phyloP scores from a whole-genome alignment of 768 basidiomycete species.

The Rhodotorula paludigena region DNA sequence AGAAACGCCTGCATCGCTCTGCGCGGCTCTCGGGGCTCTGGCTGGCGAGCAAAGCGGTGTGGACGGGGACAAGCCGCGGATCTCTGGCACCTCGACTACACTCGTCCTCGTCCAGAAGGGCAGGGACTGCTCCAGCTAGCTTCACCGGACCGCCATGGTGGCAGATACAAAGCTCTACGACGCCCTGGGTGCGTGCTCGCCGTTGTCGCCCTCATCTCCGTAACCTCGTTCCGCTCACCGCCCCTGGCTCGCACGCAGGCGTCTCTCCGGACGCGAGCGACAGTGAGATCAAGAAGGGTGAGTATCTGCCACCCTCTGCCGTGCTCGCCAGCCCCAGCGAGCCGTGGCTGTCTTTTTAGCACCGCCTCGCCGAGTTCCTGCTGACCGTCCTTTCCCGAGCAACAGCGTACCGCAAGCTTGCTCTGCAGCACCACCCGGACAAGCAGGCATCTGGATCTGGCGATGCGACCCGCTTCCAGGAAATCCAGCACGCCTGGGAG shows the following conservation, averaged over 20 bases:
- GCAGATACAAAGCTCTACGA: slow-evolving; percentile 63
- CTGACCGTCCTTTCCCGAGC: slow-evolving; percentile 31
- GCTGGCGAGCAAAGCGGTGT: too few relatives aligned
- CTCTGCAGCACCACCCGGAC: slow-evolving; percentile 74
- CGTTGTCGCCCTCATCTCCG: neutral
- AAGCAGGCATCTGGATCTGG: slow-evolving; percentile 1
- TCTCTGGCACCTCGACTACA: too few relatives aligned
- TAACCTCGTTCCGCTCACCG: neutral
- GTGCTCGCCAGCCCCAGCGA: neutral
- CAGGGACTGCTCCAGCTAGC: neutral
- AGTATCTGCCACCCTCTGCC: too few relatives aligned
- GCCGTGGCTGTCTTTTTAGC: too few relatives aligned
- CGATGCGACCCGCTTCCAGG: slow-evolving; percentile 26
- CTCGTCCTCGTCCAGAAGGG: too few relatives aligned
- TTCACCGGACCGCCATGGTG: slow-evolving; percentile 42
- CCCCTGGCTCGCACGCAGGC: neutral
- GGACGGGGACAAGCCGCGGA: too few relatives aligned
- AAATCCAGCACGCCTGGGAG: slow-evolving; percentile 57
- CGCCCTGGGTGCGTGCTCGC: slow-evolving; percentile 60
- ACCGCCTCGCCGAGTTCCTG: slow-evolving; percentile 9
- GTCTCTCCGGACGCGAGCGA: slow-evolving; percentile 1
- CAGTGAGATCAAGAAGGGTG: neutral
- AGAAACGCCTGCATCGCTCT: slow-evolving; percentile 5
- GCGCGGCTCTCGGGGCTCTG: too few relatives aligned
- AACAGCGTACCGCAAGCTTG: slow-evolving; percentile 81